Evolutionary conservation across 352 stramenopile genomes (phyloP).

Genomic region (Pythium monospermum): DNA sequence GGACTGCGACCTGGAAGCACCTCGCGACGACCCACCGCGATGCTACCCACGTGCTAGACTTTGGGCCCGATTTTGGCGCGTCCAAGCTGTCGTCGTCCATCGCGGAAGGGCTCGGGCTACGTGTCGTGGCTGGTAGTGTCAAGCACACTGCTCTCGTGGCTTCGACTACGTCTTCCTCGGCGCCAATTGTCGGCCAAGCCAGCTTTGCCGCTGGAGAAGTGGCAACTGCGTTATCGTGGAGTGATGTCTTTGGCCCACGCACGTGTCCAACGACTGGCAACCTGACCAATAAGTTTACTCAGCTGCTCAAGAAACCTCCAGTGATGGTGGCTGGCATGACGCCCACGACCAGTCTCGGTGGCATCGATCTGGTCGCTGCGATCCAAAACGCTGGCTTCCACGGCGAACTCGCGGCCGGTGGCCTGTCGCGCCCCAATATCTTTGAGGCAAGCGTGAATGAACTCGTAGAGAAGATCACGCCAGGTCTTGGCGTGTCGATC

Average conservation of each 20-base stretch:
- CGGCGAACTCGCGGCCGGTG: slow-evolving; percentile 72
- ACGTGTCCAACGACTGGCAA: slow-evolving; percentile 36
- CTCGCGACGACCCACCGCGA: slow-evolving; percentile 29
- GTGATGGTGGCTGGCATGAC: slow-evolving; percentile 85
- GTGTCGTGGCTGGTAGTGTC: slow-evolving; percentile 42
- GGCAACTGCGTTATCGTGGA: slow-evolving; percentile 35
- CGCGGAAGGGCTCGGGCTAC: slow-evolving; percentile 51
- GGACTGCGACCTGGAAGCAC: slow-evolving; percentile 42
- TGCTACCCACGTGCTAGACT: slow-evolving; percentile 74
- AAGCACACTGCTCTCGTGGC: slow-evolving; percentile 31
- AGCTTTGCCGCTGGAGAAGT: slow-evolving; percentile 32
- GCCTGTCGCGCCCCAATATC: slow-evolving; percentile 57
- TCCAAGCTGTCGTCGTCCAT: slow-evolving; percentile 36
- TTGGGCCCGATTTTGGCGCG: slow-evolving; percentile 58
- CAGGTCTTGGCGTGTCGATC: slow-evolving; percentile 69
- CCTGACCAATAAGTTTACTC: slow-evolving; percentile 68
- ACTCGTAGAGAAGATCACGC: slow-evolving; percentile 67
- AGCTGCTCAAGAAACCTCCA: slow-evolving; percentile 65
- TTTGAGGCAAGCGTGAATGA: slow-evolving; percentile 66
- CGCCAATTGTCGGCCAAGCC: slow-evolving; percentile 34
- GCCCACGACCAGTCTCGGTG: slow-evolving; percentile 74
- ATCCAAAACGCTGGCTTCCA: slow-evolving; percentile 78
- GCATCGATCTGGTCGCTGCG: slow-evolving; percentile 78
- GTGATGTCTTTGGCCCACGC: slow-evolving; percentile 40
- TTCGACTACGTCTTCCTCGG: slow-evolving; percentile 14